Evolutionary conservation across 1,139 yeast species (phyloP), one percentile per base, ranked within the genome.

Genomic region (Taphrina wiesneri): DNA sequence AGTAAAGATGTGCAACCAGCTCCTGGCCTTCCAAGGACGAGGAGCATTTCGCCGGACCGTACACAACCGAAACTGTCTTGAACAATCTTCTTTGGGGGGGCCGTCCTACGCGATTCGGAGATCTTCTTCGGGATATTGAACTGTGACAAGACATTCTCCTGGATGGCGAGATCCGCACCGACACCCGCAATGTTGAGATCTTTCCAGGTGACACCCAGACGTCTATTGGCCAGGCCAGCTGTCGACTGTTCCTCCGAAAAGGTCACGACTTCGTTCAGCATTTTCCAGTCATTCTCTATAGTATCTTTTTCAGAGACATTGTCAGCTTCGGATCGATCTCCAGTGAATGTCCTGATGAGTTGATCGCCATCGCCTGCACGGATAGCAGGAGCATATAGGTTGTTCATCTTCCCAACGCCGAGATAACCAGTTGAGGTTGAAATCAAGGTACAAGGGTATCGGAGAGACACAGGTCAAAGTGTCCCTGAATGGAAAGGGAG

Each of bases 101-200:
- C 34, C 11, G 6, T 30, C 34, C 34, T 30, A 72, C 87, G 89
- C 66, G 96, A 92, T 7, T 3, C 59, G 15, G 60, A 88, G 85
- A 86, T 84, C 15, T 85, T 79, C 72, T 83, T 83, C 71, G 86
- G 76, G 68, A 87, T 86, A 23, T 62, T 26, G 74, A 66, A 43
- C 70, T 71, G 63, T 71, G 54, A 13, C 9, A 11, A 59, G 75
- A 41, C 6, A 15, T 56, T 28, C 21, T 56, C 34, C 19, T 17
- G 83, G 70, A 77, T 79, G 25, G 84, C 81, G 49, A 85, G 83
- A 34, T 83, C 79, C 2, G 87, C 80, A 9, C 93, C 91, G 67
- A 82, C 81, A 67, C 96, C 97, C 69, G 80, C 83, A 1, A 92
- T 93, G 65, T 88, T 77, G 70, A 90, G 77, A 72, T 88, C 77